Base-by-base conservation (phyloP, 2,329 filamentous ascomycete genomes). In the Aspergillus novofumigatus region DNA sequence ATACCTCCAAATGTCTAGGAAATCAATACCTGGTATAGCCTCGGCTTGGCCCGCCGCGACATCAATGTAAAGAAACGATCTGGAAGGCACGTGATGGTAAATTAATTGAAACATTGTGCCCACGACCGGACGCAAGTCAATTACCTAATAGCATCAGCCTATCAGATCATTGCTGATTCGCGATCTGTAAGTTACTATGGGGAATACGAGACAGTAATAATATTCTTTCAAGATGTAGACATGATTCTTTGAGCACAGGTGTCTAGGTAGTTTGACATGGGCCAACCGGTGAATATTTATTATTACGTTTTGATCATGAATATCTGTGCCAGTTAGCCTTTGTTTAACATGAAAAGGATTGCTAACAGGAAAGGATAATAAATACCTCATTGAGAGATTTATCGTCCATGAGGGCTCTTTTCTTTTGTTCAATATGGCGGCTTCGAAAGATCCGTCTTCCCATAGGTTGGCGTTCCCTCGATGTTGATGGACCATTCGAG, bases 361-460 rank as follows among this genome's bases (percentile, higher is more conserved):
- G 23, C 21, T 17, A 7, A 8, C 8, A 23, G 48, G 49, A n/a
- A 26, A 35, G 25, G 21, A n/a, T 21, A 41, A 44, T 28, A 55
- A 78, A 73, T 77, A 92, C 90, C 86, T 97, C 92, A 72, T 92
- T 93, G 69, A 97, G 76, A 14, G 92, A 90, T 68, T 88, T 86
- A 51, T 87, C 83, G 72, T 97, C 90, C 78, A 91, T 83, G 57
- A 92, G 83, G 2, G 92, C 92, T 78, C 88, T 85, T 67, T 86
- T 87, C 80, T 97, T 97, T 66, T 94, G 90, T 56, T 88, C 88
- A 67, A 97, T 96, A 73, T 92, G 91, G 59, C 91, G 83, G 64
- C 90, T 86, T 61, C 93, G 81, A 49, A 92, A 85, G 54, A 89
- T 83, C 71, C 92, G 90, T 62, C 91, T 83, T 51, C 82, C 85